Percentiles rank a stretch among this genome's conserved stretches.
Evolutionary conservation across 208 protist species (phyloP).

Genomic region (Polymyxa betae): DNA sequence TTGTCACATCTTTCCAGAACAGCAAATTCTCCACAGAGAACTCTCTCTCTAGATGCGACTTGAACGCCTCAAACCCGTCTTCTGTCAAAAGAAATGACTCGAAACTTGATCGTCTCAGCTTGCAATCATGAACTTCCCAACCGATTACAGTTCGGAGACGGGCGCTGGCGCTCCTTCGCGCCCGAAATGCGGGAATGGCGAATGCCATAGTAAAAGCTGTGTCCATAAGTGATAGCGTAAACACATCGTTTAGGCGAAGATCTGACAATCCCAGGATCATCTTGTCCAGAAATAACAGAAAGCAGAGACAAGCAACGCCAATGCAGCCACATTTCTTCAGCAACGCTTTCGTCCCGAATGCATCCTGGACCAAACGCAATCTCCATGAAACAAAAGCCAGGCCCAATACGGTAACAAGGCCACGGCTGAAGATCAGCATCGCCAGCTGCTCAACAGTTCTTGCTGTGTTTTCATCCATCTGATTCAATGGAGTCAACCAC

Average conservation of each 20-base stretch:
- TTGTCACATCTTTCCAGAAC: neutral
- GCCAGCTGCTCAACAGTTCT: neutral
- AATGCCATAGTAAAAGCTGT: no score
- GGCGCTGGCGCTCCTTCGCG: no score
- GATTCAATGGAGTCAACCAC: neutral
- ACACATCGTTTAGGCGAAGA: no score
- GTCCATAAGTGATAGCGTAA: no score
- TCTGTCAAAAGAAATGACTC: conserved; percentile 8
- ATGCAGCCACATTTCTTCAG: neutral
- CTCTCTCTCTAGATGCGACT: conserved; percentile 26
- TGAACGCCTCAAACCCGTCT: conserved; percentile 32
- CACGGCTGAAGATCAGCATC: neutral
- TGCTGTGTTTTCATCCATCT: neutral
- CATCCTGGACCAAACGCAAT: neutral
- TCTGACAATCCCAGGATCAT: no score
- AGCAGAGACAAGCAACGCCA: no score
- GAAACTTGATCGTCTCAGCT: neutral
- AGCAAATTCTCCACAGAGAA: conserved; percentile 13
- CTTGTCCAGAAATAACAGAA: no score
- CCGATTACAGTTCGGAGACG: no score
- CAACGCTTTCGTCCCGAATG: neutral
- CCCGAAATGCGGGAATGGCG: no score
- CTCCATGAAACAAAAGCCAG: neutral
- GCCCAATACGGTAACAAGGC: neutral
- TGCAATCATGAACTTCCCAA: neutral